These are phyloP conservation scores for Wickerhamia fluorescens DNA, from an alignment of 805 yeast species.

Conservation along the genomic window DNA sequence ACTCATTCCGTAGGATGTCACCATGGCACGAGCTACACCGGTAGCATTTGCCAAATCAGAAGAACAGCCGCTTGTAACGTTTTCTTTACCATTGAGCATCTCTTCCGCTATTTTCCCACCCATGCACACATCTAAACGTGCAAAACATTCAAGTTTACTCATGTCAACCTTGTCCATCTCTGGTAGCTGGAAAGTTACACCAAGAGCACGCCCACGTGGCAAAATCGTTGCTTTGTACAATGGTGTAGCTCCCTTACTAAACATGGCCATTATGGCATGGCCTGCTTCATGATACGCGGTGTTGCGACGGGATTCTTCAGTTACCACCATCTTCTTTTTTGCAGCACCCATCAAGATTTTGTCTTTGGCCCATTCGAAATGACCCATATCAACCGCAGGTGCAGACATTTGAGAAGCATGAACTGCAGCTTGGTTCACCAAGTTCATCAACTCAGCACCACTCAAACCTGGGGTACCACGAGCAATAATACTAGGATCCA, in stretches of 20 bases:
- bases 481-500: constrained; percentile 85
- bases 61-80: constrained; percentile 93
- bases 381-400: constrained; percentile 79
- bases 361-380: constrained; percentile 99
- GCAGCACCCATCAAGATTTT: constrained; percentile 98
- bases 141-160: constrained; percentile 82
- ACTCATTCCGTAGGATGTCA: constrained; percentile 94
- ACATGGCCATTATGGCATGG: constrained; percentile 97
- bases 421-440: constrained; percentile 97
- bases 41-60: constrained; percentile 89
- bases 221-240: constrained; percentile 93
- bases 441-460: constrained; percentile 96
- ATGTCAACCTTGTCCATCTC: constrained; percentile 97
- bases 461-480: constrained; percentile 97
- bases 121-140: constrained; percentile 95
- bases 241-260: constrained; percentile 89
- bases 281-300: constrained; percentile 99
- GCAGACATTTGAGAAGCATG: constrained; percentile 93
- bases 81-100: constrained; percentile 79
- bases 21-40: constrained; percentile 92
- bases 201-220: constrained; percentile 95
- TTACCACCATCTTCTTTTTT: constrained; percentile 93
- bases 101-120: constrained; percentile 99
- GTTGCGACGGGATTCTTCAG: constrained; percentile 87
- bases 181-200: constrained; percentile 94